phyloP scores from a whole-genome alignment of 176 grass and related monocot species.

The Zea mays region DNA sequence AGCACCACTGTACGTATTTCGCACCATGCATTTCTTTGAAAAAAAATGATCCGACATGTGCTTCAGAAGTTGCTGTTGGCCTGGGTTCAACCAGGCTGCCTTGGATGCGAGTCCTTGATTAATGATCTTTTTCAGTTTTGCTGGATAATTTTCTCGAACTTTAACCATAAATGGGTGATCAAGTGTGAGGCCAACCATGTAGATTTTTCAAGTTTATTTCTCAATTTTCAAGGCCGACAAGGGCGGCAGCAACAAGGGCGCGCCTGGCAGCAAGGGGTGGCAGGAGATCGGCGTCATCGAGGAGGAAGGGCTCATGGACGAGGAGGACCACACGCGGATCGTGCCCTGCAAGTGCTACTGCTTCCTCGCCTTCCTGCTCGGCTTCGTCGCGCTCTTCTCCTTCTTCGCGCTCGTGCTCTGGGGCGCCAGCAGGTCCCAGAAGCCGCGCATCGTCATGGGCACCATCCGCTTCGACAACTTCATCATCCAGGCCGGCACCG shows the following conservation, averaged over 20 bases:
- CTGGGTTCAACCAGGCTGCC: too few species aligned
- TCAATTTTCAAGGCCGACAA: slow-evolving; percentile 1
- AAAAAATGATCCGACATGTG: too few species aligned
- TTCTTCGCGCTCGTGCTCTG: slow-evolving; percentile 97
- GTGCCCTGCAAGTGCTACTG: slow-evolving; percentile 62
- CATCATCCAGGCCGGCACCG: slow-evolving; percentile 94
- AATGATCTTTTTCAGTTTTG: too few species aligned
- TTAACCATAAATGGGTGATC: too few species aligned
- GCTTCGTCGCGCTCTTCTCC: slow-evolving; percentile 74
- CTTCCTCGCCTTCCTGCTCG: slow-evolving; percentile 55
- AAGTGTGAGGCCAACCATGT: too few species aligned
- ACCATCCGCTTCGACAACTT: slow-evolving; percentile 79
- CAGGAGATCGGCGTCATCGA: slow-evolving; percentile 83
- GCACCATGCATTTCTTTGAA: too few species aligned
- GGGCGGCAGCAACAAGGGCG: slow-evolving; percentile 40
- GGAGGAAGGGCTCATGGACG: slow-evolving; percentile 69
- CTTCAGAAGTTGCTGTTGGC: too few species aligned
- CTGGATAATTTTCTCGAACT: too few species aligned
- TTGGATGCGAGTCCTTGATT: too few species aligned
- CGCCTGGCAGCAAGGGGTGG: slow-evolving; percentile 39
- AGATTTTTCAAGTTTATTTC: too few species aligned
- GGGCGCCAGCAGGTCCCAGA: slow-evolving; percentile 86
- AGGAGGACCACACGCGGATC: slow-evolving; percentile 48
- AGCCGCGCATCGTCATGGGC: slow-evolving; percentile 69
- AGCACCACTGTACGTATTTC: too few species aligned